Conservation (phyloP, 768 basidiomycete genomes). For the Amanita rubescens region DNA sequence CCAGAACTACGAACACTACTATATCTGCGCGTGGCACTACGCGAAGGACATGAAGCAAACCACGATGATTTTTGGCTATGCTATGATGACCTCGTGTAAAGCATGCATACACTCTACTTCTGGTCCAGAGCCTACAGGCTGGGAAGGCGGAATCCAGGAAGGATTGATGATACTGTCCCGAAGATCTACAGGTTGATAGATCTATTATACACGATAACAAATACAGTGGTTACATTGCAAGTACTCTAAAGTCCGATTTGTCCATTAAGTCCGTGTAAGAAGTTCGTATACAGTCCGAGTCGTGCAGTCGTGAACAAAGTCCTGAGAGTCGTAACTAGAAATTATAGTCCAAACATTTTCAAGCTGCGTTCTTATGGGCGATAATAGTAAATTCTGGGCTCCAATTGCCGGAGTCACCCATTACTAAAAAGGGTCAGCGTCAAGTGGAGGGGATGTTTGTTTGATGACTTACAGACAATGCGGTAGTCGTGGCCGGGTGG, state of each 20-base stretch:
- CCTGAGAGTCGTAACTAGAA: background rate
- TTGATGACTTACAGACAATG: slow-evolving; percentile 19
- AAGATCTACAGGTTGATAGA: background rate
- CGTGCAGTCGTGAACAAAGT: background rate
- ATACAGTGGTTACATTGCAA: slow-evolving; percentile 1
- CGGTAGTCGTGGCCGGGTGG: slow-evolving; percentile 11
- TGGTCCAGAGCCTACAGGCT: background rate
- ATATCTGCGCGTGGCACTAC: background rate
- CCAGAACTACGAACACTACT: background rate
- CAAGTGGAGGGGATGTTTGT: background rate
- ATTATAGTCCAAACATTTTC: background rate
- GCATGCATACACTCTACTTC: background rate
- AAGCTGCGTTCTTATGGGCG: background rate
- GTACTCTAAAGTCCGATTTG: background rate
- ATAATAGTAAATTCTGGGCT: slow-evolving; percentile 12
- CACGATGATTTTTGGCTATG: background rate
- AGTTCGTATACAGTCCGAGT: background rate
- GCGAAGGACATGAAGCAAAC: slow-evolving; percentile 1
- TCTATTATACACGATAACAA: background rate
- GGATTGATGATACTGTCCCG: background rate
- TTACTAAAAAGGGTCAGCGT: slow-evolving; percentile 19
- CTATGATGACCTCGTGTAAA: background rate
- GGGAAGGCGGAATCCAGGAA: background rate
- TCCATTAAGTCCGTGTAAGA: background rate
- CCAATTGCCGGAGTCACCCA: slow-evolving; percentile 34